These are phyloP conservation scores for Heterobasidion irregulare DNA, from an alignment of 1,284 basidiomycete genomes.

Conservation along the genomic window DNA sequence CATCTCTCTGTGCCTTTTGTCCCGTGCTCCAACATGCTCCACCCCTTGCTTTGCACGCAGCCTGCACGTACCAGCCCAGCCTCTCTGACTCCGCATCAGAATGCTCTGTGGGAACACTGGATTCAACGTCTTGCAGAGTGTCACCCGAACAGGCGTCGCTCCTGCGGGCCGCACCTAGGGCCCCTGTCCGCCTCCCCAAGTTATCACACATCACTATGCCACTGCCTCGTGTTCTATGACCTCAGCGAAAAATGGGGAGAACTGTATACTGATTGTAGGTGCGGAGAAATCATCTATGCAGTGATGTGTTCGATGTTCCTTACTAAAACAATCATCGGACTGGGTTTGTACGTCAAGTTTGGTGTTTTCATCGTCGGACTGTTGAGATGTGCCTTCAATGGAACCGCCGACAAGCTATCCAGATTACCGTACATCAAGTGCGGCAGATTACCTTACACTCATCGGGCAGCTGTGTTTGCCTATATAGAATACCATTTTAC, in stretches of 20 bases:
- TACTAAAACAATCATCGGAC: no score
- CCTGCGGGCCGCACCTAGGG: background rate
- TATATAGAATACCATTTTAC: no score
- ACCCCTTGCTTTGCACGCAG: background rate
- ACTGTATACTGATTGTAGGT: background rate
- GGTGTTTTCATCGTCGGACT: no score
- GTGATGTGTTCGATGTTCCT: no score
- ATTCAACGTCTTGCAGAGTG: background rate
- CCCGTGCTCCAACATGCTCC: background rate
- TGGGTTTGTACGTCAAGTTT: no score
- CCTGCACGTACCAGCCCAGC: background rate
- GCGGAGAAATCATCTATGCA: background rate
- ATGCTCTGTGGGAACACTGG: background rate
- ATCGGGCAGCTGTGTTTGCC: no score
- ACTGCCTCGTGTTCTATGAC: conserved; percentile 1
- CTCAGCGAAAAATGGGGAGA: background rate
- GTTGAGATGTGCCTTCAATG: no score
- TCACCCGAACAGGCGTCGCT: background rate
- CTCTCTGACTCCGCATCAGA: conserved; percentile 1
- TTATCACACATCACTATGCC: background rate
- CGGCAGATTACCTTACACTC: no score
- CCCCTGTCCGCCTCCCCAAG: background rate
- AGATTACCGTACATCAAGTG: no score
- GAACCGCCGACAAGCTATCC: no score
- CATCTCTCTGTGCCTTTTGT: background rate